Base-by-base conservation (phyloP, 805 yeast species). In the Suhomyces kilbournensis region DNA sequence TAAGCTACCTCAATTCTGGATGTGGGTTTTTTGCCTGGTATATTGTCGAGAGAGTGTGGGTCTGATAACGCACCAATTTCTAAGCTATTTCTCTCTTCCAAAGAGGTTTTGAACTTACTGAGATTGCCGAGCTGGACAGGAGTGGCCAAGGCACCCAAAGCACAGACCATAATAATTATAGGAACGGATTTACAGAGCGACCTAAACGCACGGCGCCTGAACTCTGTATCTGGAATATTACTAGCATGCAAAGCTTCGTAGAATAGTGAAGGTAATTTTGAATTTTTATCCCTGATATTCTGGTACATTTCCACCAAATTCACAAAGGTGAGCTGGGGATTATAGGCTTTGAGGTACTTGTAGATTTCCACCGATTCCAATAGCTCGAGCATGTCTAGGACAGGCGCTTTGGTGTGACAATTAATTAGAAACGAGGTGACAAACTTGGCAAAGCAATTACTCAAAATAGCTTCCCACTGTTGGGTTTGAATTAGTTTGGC, bases 321-420 rank as follows among this genome's bases (percentile, higher is more conserved):
- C 9, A 56, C 7, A 30, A 71, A 61, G 9, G 68, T 57, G 23
- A 67, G 49, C 4, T 46, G 42, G 1, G 61, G 60, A 28, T 63
- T 60, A 17, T 56, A 49, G n/a, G 56, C 50, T 17, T 49, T 51
- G 28, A 70, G 51, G 17, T 61, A 14, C 47, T 65, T 64, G 55
- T 58, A 65, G 4, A 62, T 57, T 51, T 67, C 69, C 19, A 71
- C 54, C 25, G 61, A 56, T 51, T 70, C 75, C 43, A 71, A 51
- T 14, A 72, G 56, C n/a, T 58, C 56, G 8, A 67, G 51, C 28
- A 63, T 60, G 51, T 70, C 70, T 14, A 72, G 49, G 7, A 69
- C 59, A 2, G 75, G 76, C 12, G 66, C 57, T 51, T 70, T 71
- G 6, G 74, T 58, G 51, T 70, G 69, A 44, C 68, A 67, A 49